A percentile compares a stretch with the other conserved stretches of the same genome.
Evolutionary conservation across 1,139 yeast genomes (phyloP).

Genomic region (Geotrichum siamense): DNA sequence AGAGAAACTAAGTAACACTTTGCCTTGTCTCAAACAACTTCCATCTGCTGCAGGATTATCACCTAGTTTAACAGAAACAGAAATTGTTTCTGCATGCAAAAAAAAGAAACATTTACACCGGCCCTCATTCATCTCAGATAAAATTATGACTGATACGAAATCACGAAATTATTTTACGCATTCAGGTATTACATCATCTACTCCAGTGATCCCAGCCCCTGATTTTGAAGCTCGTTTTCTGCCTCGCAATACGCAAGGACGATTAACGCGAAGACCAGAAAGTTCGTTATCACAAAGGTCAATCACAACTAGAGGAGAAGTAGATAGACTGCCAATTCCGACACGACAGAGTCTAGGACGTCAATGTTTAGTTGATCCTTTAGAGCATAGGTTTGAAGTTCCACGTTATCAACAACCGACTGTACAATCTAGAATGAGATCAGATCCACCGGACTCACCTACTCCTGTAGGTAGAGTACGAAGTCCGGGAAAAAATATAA

Average conservation of each 20-base stretch:
- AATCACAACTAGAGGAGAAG: too few species aligned
- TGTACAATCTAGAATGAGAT: slow-evolving; percentile 9
- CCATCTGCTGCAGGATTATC: neutral
- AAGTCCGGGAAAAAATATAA: neutral
- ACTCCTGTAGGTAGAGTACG: slow-evolving; percentile 9
- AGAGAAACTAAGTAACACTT: slow-evolving; percentile 7
- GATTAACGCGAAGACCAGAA: too few species aligned
- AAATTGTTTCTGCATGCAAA: too few species aligned
- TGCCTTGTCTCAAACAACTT: slow-evolving; percentile 8
- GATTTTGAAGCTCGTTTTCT: neutral
- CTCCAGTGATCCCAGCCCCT: neutral
- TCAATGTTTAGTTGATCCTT: neutral
- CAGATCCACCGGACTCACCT: slow-evolving; percentile 8
- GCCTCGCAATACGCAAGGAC: neutral
- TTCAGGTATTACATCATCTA: too few species aligned
- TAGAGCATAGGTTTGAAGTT: neutral
- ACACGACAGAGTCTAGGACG: too few species aligned
- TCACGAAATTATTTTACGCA: too few species aligned
- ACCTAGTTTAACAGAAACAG: too few species aligned
- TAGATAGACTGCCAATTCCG: too few species aligned
- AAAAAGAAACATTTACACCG: too few species aligned
- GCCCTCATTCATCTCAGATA: too few species aligned
- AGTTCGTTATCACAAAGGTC: too few species aligned
- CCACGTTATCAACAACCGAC: slow-evolving; percentile 15
- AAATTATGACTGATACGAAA: too few species aligned